Evolutionary conservation across 2,329 filamentous ascomycete genomes (phyloP).

Genomic region (Trichoderma sp.): DNA sequence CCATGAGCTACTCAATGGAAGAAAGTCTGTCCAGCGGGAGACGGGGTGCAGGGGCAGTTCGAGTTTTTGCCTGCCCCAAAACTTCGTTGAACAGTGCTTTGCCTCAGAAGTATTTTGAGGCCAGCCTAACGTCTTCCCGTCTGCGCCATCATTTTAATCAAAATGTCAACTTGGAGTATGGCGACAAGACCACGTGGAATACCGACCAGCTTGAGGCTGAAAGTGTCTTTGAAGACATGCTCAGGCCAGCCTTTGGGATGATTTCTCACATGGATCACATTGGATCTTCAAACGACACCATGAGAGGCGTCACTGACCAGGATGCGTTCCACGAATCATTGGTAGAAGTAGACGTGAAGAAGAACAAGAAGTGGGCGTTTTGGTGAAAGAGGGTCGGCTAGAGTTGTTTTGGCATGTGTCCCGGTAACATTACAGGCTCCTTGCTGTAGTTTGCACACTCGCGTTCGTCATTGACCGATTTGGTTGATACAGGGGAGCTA

Average conservation of each 20-base stretch:
- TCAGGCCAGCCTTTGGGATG: slow-evolving; percentile 33
- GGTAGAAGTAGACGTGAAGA: background rate
- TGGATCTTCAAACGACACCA: slow-evolving; percentile 34
- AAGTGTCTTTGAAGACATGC: slow-evolving; percentile 31
- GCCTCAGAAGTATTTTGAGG: slow-evolving; percentile 33
- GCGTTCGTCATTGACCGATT: background rate
- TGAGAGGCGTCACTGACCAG: slow-evolving; percentile 20
- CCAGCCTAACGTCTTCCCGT: slow-evolving; percentile 29
- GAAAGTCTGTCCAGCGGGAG: background rate
- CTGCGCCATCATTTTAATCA: slow-evolving; percentile 27
- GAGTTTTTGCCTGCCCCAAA: background rate
- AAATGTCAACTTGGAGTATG: slow-evolving; percentile 32
- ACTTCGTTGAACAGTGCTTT: background rate
- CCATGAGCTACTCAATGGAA: background rate
- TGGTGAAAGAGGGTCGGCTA: background rate
- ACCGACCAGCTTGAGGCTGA: slow-evolving; percentile 26
- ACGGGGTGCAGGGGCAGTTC: background rate
- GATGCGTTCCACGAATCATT: slow-evolving; percentile 17
- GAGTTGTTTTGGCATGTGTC: background rate
- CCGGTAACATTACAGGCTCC: background rate
- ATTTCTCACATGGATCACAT: slow-evolving; percentile 36
- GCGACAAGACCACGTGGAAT: slow-evolving; percentile 32
- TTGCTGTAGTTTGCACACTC: background rate
- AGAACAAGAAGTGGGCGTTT: background rate
- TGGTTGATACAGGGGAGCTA: background rate